Conservation (phyloP, 2,329 filamentous ascomycete species). For the Xylaria hypoxylon region DNA sequence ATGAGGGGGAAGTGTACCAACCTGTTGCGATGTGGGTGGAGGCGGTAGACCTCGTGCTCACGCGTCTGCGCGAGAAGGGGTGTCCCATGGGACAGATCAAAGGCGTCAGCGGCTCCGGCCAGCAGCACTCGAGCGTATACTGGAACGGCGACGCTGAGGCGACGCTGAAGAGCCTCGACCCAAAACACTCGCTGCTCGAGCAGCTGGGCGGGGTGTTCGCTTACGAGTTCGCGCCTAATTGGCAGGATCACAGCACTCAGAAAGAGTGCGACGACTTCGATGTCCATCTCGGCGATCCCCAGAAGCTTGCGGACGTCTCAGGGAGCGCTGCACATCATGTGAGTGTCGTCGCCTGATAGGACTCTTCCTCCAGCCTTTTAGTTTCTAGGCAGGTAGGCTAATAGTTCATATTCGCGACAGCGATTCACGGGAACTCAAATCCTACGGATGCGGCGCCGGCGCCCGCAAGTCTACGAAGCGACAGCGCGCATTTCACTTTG, state of each 20-base stretch:
- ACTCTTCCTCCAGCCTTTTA: background rate
- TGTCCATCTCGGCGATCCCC: conserved; percentile 71
- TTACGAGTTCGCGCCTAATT: conserved; percentile 91
- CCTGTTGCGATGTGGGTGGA: conserved; percentile 96
- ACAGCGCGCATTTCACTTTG: conserved; percentile 92
- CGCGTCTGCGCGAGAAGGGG: conserved; percentile 74
- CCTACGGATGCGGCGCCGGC: conserved; percentile 82
- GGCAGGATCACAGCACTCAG: conserved; percentile 97
- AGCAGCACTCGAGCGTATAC: conserved; percentile 98
- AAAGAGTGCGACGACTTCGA: conserved; percentile 92
- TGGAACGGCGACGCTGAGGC: conserved; percentile 80
- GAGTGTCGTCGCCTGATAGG: conserved; percentile 51
- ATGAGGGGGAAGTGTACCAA: conserved; percentile 89
- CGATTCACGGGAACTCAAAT: conserved; percentile 99
- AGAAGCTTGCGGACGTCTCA: conserved; percentile 80
- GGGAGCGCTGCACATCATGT: conserved; percentile 96
- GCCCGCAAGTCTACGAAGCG: conserved; percentile 82
- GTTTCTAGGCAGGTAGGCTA: conserved; percentile 10
- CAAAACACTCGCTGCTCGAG: conserved; percentile 71
- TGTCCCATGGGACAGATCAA: conserved; percentile 80
- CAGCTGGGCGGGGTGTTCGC: conserved; percentile 82
- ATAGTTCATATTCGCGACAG: conserved; percentile 56
- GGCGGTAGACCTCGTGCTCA: conserved; percentile 86
- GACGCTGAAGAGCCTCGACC: conserved; percentile 71
- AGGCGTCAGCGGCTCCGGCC: conserved; percentile 90